Evolutionary conservation across 2,329 filamentous ascomycete species (phyloP).

Genomic region (Pestalotiopsis sp.): DNA sequence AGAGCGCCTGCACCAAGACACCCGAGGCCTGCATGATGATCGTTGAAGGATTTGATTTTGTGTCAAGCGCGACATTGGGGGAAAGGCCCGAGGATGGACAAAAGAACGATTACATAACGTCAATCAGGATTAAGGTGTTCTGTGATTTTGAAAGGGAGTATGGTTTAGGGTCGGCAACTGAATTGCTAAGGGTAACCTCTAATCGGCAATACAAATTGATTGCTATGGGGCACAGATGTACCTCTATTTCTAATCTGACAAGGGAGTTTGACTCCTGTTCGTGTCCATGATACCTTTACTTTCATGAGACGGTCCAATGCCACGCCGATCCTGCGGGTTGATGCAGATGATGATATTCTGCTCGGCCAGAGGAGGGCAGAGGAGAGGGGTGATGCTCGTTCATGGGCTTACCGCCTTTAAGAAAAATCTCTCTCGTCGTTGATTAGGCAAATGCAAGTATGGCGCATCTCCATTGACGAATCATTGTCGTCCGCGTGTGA

Average conservation of each 20-base stretch:
- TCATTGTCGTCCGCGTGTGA: neutral
- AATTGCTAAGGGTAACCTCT: neutral
- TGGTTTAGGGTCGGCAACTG: neutral
- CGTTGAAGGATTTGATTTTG: too few relatives aligned
- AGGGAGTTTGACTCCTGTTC: neutral
- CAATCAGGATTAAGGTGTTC: neutral
- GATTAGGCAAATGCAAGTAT: neutral
- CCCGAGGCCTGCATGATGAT: too few relatives aligned
- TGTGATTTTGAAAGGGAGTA: neutral
- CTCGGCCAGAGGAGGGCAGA: too few relatives aligned
- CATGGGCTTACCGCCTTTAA: neutral
- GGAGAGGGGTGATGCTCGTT: neutral
- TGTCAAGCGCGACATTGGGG: neutral
- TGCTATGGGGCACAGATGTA: neutral
- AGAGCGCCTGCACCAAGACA: too few relatives aligned
- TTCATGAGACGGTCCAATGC: neutral
- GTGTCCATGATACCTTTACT: neutral
- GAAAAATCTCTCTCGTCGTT: neutral
- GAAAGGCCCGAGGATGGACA: neutral
- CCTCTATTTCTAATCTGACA: neutral
- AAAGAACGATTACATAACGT: neutral
- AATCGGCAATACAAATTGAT: neutral
- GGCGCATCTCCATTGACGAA: neutral
- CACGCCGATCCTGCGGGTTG: neutral
- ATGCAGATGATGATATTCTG: too few relatives aligned